Conservation (phyloP, 805 yeast species). For the Yarrowia sp. region DNA sequence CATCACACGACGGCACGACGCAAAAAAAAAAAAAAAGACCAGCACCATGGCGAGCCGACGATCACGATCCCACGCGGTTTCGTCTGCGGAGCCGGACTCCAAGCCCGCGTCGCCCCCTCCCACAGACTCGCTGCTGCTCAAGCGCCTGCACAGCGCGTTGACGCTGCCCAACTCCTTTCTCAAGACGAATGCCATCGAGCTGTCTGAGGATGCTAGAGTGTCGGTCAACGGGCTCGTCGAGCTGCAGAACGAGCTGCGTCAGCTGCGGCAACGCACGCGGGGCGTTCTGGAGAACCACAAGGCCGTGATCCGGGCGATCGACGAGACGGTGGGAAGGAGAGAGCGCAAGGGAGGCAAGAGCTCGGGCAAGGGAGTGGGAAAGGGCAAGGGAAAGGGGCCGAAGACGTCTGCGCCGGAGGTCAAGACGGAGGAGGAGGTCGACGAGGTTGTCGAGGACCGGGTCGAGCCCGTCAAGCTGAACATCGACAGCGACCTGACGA, state of each 20-base stretch:
- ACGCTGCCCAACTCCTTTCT: conserved; percentile 11
- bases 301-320: conserved; percentile 10
- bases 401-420: neutral
- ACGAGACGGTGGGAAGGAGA: conserved; percentile 4
- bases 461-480: conserved; percentile 12
- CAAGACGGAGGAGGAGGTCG: neutral
- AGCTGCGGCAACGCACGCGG: conserved; percentile 2
- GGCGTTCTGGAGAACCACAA: conserved; percentile 23
- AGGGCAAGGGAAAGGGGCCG: conserved; percentile 17
- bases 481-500: conserved; percentile 3
- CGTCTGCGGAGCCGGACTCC: conserved; percentile 10
- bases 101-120: conserved; percentile 15
- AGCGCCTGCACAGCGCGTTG: conserved; percentile 8
- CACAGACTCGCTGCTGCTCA: neutral
- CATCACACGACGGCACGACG: neutral
- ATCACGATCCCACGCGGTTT: neutral
- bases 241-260: conserved; percentile 17
- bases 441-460: neutral
- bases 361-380: conserved; percentile 4
- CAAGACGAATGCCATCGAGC: conserved; percentile 17
- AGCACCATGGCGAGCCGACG: neutral
- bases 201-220: conserved; percentile 6
- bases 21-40: neutral
- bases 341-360: conserved; percentile 8
- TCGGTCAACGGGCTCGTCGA: conserved; percentile 9